A percentile compares a stretch with the other conserved stretches of the same genome.
Evolutionary conservation across 1,284 basidiomycete species (phyloP).

Genomic region (Schizopora paradoxa): DNA sequence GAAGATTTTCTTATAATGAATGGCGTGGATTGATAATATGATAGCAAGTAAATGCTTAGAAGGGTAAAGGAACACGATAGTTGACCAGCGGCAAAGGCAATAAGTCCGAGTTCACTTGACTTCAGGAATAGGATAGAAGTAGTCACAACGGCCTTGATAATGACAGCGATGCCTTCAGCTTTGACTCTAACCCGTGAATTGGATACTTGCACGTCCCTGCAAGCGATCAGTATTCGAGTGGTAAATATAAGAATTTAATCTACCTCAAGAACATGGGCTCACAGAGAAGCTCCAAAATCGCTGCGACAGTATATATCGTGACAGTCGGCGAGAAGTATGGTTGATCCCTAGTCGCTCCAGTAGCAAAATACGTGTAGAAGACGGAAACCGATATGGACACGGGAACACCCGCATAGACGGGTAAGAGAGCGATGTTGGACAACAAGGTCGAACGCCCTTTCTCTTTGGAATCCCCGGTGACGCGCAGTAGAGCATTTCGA

Average conservation of each 20-base stretch:
- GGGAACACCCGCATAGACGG: constrained; percentile 52
- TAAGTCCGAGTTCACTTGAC: constrained; percentile 48
- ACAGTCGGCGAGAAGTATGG: constrained; percentile 62
- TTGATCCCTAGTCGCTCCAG: constrained; percentile 50
- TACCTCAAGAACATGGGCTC: constrained; percentile 79
- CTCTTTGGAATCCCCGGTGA: constrained; percentile 21
- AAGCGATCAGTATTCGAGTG: constrained; percentile 13
- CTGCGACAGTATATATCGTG: constrained; percentile 64
- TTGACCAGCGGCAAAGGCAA: constrained; percentile 83
- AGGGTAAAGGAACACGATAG: constrained; percentile 53
- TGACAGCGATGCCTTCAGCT: constrained; percentile 80
- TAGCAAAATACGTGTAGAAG: constrained; percentile 47
- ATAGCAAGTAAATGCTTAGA: constrained; percentile 17
- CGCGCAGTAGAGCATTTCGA: constrained; percentile 69
- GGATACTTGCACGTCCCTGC: constrained; percentile 62
- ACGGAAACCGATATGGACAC: constrained; percentile 42
- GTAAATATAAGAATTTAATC: constrained; percentile 33
- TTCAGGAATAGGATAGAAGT: constrained; percentile 58
- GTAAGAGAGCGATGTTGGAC: constrained; percentile 52
- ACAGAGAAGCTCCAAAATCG: constrained; percentile 69
- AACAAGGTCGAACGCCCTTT: constrained; percentile 22
- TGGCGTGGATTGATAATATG: constrained; percentile 1
- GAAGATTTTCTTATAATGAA: constrained; percentile 4
- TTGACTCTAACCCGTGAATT: constrained; percentile 65
- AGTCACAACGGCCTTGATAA: constrained; percentile 67